Conservation (phyloP, 1,284 basidiomycete genomes). For the Trametes hirsuta region DNA sequence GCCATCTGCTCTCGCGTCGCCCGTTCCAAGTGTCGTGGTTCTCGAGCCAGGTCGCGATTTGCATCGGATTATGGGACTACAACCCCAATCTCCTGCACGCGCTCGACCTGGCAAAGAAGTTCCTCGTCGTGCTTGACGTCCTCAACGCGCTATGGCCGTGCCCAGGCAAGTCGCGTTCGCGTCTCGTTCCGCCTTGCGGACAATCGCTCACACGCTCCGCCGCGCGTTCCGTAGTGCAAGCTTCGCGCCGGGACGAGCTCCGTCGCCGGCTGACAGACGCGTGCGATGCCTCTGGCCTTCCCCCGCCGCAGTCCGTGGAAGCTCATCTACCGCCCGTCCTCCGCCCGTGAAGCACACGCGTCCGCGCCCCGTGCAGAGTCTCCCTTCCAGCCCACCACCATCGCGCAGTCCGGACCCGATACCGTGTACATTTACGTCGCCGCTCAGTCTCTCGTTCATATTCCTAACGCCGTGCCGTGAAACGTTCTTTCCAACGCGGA, state of each 20-base stretch:
- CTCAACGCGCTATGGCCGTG: slow-evolving; percentile 75
- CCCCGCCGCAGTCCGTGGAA: slow-evolving; percentile 29
- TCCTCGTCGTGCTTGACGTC: slow-evolving; percentile 65
- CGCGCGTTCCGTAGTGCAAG: slow-evolving; percentile 26
- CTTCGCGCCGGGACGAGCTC: slow-evolving; percentile 32
- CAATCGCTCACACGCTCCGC: not conserved
- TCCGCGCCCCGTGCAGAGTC: not conserved
- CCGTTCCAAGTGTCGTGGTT: slow-evolving; percentile 78
- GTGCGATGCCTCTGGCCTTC: slow-evolving; percentile 28
- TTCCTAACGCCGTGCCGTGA: slow-evolving; percentile 5
- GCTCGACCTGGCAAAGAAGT: slow-evolving; percentile 66
- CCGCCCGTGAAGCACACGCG: slow-evolving; percentile 8
- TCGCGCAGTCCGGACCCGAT: not conserved
- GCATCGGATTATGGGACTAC: slow-evolving; percentile 65
- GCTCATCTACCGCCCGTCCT: slow-evolving; percentile 34
- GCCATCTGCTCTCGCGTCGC: slow-evolving; percentile 58
- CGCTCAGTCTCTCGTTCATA: slow-evolving; percentile 5
- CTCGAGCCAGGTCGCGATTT: slow-evolving; percentile 45
- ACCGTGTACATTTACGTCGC: slow-evolving; percentile 5
- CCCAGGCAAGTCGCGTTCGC: slow-evolving; percentile 43
- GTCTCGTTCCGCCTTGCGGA: not conserved
- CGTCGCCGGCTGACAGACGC: slow-evolving; percentile 32
- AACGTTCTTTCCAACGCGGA: slow-evolving; percentile 12
- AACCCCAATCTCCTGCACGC: slow-evolving; percentile 60
- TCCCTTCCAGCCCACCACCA: not conserved